Base-by-base conservation (phyloP, 768 basidiomycete species). In the Calocybe indica region DNA sequence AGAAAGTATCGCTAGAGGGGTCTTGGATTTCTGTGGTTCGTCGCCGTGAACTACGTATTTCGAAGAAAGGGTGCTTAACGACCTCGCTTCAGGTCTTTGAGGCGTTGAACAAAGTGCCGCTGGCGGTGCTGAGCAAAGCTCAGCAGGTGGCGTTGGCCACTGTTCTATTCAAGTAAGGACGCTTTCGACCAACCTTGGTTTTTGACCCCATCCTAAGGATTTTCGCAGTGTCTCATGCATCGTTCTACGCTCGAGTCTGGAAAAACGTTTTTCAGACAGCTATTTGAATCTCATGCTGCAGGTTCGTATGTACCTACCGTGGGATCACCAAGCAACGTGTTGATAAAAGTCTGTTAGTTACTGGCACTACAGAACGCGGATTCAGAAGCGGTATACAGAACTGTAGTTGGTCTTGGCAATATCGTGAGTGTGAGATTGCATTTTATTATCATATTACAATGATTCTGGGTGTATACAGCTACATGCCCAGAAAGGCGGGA, bases 161-260 rank as follows among this genome's bases (percentile, higher is more conserved):
- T 0, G 67, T 93, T 33, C 64, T 89, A 31, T 83, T 97, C 68
- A 98, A 98, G 95, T 98, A 55, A 57, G 87, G 74, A 12, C 31
- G 28, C 40, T 6, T 41, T 46, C 32, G 28, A 34, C 31, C 15
- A n/a, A 12, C 9, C 32, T 48, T 13, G 34, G 31, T 33, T 28
- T 9, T 13, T 32, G 46, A 15, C 28, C 7, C 4, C 42, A 43
- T 28, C 37, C n/a, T 51, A 10, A 42, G 45, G 31, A 37, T 46
- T 56, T 41, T 48, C 40, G n/a, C 48, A 89, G 87, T 58, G 65
- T 85, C 48, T 89, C 88, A 2, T 88, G 85, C 54, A 60, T 82
- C 33, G 63, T 66, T 14, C 59, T 85, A 38, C 68, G 64, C 35
- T 62, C 68, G 31, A 65, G 71, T 8, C 60, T 82, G 10, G 63